Evolutionary conservation across 495 filamentous ascomycete genomes (phyloP).

Genomic region (Neurospora tetrasperma): DNA sequence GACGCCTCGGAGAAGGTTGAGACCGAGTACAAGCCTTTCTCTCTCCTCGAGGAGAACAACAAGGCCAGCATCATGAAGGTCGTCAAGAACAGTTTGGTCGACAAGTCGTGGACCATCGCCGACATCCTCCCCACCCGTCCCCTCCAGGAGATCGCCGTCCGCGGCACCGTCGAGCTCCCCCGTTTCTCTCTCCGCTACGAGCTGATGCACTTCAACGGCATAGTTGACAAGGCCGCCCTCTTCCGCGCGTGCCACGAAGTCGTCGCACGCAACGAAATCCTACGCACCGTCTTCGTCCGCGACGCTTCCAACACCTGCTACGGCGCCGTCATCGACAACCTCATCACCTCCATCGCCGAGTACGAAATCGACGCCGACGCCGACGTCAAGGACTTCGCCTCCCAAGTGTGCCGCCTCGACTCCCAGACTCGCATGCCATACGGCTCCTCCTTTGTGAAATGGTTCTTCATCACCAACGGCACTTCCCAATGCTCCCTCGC

Average conservation of each 20-base stretch:
- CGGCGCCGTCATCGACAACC: conserved; percentile 50
- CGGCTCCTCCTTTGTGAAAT: conserved; percentile 55
- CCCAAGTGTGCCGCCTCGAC: conserved; percentile 39
- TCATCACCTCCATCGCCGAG: conserved; percentile 41
- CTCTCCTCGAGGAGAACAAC: conserved; percentile 12
- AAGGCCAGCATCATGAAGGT: not conserved
- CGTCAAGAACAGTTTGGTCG: conserved; percentile 20
- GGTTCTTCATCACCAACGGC: conserved; percentile 44
- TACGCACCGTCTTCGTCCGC: conserved; percentile 60
- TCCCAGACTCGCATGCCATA: conserved; percentile 41
- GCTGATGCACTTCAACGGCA: conserved; percentile 24
- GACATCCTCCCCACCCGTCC: conserved; percentile 54
- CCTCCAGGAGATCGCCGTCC: conserved; percentile 54
- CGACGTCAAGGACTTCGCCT: conserved; percentile 40
- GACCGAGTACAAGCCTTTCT: conserved; percentile 19
- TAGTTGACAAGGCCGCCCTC: conserved; percentile 19
- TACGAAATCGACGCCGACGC: conserved; percentile 46
- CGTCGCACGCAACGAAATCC: conserved; percentile 51
- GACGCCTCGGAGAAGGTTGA: conserved; percentile 8
- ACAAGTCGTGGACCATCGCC: conserved; percentile 32
- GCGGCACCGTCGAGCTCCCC: conserved; percentile 44
- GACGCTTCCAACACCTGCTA: conserved; percentile 34
- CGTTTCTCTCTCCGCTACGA: conserved; percentile 37
- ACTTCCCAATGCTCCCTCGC: conserved; percentile 44
- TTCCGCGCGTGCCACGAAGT: conserved; percentile 29